Evolutionary conservation across 768 basidiomycete species (phyloP).

Genomic region (Pholiota conissans): DNA sequence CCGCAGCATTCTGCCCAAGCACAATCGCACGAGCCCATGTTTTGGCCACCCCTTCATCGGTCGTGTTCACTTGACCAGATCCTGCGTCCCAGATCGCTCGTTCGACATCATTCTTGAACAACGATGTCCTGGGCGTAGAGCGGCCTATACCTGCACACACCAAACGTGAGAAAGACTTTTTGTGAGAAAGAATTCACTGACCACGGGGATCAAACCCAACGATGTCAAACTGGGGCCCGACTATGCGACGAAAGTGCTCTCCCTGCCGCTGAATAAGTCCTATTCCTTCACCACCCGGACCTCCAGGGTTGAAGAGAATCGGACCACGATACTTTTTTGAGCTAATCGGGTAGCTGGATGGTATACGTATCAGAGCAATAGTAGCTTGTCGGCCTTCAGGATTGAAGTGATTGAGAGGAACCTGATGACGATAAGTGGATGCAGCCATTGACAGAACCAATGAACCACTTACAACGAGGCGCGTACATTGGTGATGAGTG

Average conservation of each 20-base stretch:
- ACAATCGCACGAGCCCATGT: slow-evolving; percentile 33
- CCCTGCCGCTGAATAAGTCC: slow-evolving; percentile 24
- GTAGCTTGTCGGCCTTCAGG: slow-evolving; percentile 35
- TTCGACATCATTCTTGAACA: slow-evolving; percentile 36
- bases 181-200: slow-evolving; percentile 12
- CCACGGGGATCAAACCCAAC: slow-evolving; percentile 50
- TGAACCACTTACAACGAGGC: not conserved
- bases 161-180: not conserved
- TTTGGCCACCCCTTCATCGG: slow-evolving; percentile 24
- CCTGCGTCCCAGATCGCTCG: slow-evolving; percentile 24
- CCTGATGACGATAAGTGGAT: slow-evolving; percentile 26
- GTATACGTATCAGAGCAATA: slow-evolving; percentile 44
- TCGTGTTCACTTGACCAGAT: slow-evolving; percentile 19
- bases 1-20: slow-evolving; percentile 31
- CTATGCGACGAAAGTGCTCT: slow-evolving; percentile 22
- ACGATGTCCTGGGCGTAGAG: slow-evolving; percentile 33
- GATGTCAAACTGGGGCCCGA: slow-evolving; percentile 46
- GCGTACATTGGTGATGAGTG: not conserved
- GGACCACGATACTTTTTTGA: slow-evolving; percentile 41
- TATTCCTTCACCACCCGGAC: slow-evolving; percentile 47
- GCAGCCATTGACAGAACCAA: not conserved
- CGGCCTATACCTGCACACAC: slow-evolving; percentile 29
- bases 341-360: slow-evolving; percentile 26
- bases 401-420: slow-evolving; percentile 45
- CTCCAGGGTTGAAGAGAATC: slow-evolving; percentile 47